These are phyloP conservation scores for Podospora pseudopauciseta DNA, from an alignment of 495 filamentous ascomycete species.

Conservation along the genomic window DNA sequence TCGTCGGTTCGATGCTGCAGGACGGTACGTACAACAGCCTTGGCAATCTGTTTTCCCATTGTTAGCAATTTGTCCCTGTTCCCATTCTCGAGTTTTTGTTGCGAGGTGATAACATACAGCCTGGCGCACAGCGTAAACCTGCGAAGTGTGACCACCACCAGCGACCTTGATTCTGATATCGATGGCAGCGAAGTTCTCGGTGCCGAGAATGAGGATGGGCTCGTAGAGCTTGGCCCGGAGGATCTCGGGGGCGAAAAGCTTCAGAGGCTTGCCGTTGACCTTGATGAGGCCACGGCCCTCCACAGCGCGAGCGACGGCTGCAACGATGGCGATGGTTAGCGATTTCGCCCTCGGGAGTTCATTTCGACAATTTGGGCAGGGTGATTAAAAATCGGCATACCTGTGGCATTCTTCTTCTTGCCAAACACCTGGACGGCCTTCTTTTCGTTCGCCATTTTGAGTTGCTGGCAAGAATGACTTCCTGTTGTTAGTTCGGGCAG, in stretches of 20 bases:
- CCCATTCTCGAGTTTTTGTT: no score
- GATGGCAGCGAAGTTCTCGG: constrained; percentile 81
- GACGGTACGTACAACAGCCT: constrained; percentile 44
- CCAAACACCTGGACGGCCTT: constrained; percentile 40
- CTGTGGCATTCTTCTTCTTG: constrained; percentile 44
- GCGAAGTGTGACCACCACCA: constrained; percentile 95
- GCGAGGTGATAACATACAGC: constrained; percentile 45
- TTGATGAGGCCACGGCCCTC: constrained; percentile 74
- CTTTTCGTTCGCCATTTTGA: constrained; percentile 34
- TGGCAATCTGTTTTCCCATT: constrained; percentile 64
- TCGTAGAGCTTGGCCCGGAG: constrained; percentile 98
- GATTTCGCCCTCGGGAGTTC: constrained; percentile 14
- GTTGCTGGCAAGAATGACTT: constrained; percentile 32
- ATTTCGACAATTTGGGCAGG: constrained; percentile 5
- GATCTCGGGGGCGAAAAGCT: constrained; percentile 90
- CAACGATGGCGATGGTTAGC: constrained; percentile 17
- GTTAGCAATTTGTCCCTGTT: constrained; percentile 17
- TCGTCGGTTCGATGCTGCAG: constrained; percentile 5
- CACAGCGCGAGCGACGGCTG: constrained; percentile 38
- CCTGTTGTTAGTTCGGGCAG: constrained; percentile 31
- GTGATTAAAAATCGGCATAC: constrained; percentile 23
- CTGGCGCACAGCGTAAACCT: constrained; percentile 98
- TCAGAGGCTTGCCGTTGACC: constrained; percentile 95
- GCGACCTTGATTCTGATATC: constrained; percentile 96
- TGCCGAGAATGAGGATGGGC: constrained; percentile 90